These are phyloP conservation scores for Pleurozium schreberi DNA, from an alignment of 225 moss, liverwort and hornwort species.

Conservation along the genomic window DNA sequence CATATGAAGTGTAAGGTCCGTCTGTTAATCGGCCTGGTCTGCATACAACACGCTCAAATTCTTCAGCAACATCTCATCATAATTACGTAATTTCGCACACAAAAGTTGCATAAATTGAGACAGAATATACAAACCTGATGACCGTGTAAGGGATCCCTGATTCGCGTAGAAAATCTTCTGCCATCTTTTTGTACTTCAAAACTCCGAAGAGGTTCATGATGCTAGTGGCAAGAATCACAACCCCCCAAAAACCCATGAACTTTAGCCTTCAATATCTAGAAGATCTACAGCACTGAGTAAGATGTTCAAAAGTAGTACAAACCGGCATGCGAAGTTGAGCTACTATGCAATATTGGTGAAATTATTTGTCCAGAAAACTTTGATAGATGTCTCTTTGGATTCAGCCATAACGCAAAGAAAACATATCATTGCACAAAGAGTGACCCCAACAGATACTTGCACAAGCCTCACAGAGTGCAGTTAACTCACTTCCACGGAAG, in stretches of 20 bases:
- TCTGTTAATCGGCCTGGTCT: constrained; percentile 75
- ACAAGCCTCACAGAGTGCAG: not conserved
- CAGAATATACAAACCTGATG: constrained; percentile 47
- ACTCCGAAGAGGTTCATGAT: constrained; percentile 92
- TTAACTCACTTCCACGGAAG: constrained; percentile 69
- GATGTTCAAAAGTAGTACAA: not conserved
- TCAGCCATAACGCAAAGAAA: not conserved
- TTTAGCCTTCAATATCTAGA: not conserved
- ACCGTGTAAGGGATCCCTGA: constrained; percentile 78
- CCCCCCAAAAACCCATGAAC: not conserved
- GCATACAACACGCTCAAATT: not conserved
- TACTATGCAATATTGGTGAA: not conserved
- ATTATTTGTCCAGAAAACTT: not conserved
- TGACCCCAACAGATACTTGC: not conserved
- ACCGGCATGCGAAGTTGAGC: not conserved
- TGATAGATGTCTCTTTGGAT: not conserved
- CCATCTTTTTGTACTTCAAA: constrained; percentile 93
- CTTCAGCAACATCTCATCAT: not conserved
- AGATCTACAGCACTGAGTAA: not conserved
- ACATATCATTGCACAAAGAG: not conserved
- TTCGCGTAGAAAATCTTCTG: constrained; percentile 58
- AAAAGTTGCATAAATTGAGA: not conserved
- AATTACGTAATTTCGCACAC: not conserved
- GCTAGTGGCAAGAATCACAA: constrained; percentile 20
- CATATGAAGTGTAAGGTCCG: constrained; percentile 88